A percentile compares a stretch with the other conserved stretches of the same genome.
These are phyloP conservation scores for Spathaspora passalidarum DNA, from an alignment of 805 yeast species.

Conservation along the genomic window DNA sequence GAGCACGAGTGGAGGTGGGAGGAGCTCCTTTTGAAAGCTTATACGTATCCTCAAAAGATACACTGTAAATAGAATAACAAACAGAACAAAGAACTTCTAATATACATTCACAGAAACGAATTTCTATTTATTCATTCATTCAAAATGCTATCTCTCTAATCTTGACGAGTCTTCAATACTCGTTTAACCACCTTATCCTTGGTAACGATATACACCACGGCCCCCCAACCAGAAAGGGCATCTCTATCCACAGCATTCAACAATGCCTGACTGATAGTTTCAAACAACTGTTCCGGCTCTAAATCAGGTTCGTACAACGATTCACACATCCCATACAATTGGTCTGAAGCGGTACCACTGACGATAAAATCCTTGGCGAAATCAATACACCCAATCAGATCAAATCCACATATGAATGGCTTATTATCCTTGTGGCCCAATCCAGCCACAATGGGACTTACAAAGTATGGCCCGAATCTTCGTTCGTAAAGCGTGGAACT, in stretches of 20 bases:
- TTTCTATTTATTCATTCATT: too few species aligned
- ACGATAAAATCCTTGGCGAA: slow-evolving; percentile 93
- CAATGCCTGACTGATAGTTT: slow-evolving; percentile 90
- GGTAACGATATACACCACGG: slow-evolving; percentile 85
- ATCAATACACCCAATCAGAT: slow-evolving; percentile 94
- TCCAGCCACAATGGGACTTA: slow-evolving; percentile 97
- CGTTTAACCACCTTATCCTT: slow-evolving; percentile 89
- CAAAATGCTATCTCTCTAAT: slow-evolving; percentile 48
- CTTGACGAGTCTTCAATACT: slow-evolving; percentile 92
- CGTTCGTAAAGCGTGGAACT: slow-evolving; percentile 86
- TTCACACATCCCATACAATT: slow-evolving; percentile 98
- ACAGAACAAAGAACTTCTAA: too few species aligned
- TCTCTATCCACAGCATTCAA: slow-evolving; percentile 96
- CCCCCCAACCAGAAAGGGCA: slow-evolving; percentile 98
- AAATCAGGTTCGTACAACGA: slow-evolving; percentile 89
- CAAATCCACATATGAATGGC: slow-evolving; percentile 95
- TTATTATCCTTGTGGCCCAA: slow-evolving; percentile 73
- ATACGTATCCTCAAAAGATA: too few species aligned
- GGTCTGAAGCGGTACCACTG: slow-evolving; percentile 95
- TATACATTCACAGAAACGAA: too few species aligned
- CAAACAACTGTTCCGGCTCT: slow-evolving; percentile 93
- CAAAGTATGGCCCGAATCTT: slow-evolving; percentile 94
- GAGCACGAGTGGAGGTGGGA: too few species aligned
- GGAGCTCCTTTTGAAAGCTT: too few species aligned
- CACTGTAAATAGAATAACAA: too few species aligned